phyloP scores from a whole-genome alignment of 2,329 filamentous ascomycete genomes.

The Cryphonectria parasitica region DNA sequence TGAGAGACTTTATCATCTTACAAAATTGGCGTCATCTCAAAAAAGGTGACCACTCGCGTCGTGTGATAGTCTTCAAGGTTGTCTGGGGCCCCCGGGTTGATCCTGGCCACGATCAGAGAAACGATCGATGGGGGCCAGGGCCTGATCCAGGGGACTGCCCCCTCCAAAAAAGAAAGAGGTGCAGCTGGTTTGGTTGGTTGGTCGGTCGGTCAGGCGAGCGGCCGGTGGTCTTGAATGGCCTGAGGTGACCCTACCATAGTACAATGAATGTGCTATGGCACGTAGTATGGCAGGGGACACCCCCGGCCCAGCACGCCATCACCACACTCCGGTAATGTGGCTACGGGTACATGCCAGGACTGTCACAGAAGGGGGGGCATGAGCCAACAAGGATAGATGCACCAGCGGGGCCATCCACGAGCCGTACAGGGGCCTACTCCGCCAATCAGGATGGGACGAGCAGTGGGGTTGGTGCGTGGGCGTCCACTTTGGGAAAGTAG shows the following conservation, averaged over 20 bases:
- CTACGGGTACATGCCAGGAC: not conserved
- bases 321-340: not conserved
- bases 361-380: not conserved
- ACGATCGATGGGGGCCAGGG: slow-evolving; percentile 3
- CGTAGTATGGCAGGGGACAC: not conserved
- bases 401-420: not conserved
- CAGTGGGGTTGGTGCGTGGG: slow-evolving; percentile 11
- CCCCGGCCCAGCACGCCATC: not conserved
- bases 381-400: not conserved
- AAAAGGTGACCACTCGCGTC: not conserved
- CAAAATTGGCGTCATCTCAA: slow-evolving; percentile 8
- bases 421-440: not conserved
- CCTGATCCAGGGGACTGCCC: not conserved
- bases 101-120: slow-evolving; percentile 1
- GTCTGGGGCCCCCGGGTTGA: not conserved
- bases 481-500: slow-evolving; percentile 17
- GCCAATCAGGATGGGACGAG: slow-evolving; percentile 1
- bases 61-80: slow-evolving; percentile 5
- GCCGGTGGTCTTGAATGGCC: not conserved
- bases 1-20: not conserved
- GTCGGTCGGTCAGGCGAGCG: not conserved
- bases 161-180: not conserved
- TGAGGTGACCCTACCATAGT: not conserved
- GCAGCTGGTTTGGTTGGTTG: not conserved
- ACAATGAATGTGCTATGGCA: not conserved